These are phyloP conservation scores for Platanthera guangdongensis DNA, from an alignment of 106 monocot genomes.

Conservation along the genomic window DNA sequence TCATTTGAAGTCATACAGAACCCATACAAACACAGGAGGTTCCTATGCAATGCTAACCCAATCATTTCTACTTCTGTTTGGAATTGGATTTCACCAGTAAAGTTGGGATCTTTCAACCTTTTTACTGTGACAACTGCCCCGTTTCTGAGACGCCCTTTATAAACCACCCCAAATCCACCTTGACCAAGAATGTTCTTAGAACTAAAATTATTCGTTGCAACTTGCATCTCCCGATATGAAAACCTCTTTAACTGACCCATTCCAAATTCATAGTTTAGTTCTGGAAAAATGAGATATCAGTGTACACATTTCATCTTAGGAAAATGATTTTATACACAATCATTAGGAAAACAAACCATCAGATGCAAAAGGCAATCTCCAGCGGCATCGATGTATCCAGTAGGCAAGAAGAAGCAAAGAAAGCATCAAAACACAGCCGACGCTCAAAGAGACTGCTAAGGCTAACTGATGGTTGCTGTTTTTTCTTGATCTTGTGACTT, in stretches of 20 bases:
- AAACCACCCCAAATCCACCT: constrained; percentile 93
- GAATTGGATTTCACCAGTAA: constrained; percentile 93
- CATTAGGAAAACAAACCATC: constrained; percentile 5
- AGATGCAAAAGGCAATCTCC: constrained; percentile 10
- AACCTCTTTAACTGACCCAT: constrained; percentile 86
- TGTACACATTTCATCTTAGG: background rate
- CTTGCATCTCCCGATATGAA: constrained; percentile 67
- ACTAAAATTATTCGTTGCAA: constrained; percentile 74
- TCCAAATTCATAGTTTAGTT: constrained; percentile 54
- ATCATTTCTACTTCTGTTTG: constrained; percentile 99
- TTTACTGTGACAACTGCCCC: constrained; percentile 72
- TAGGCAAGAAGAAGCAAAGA: constrained; percentile 8
- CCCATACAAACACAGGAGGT: constrained; percentile 73
- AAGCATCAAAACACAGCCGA: constrained; percentile 8
- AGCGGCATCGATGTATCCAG: constrained; percentile 15
- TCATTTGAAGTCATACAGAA: constrained; percentile 91
- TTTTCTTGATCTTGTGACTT: constrained; percentile 23
- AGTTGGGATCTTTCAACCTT: constrained; percentile 82
- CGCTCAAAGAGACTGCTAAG: constrained; percentile 19
- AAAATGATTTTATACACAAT: background rate
- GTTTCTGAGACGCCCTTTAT: constrained; percentile 72
- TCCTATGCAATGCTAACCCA: constrained; percentile 88
- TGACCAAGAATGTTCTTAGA: constrained; percentile 84
- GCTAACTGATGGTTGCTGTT: constrained; percentile 17
- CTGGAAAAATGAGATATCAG: constrained; percentile 25